Base-by-base conservation (phyloP, 106 monocot genomes). In the Dioscorea dumetorum region DNA sequence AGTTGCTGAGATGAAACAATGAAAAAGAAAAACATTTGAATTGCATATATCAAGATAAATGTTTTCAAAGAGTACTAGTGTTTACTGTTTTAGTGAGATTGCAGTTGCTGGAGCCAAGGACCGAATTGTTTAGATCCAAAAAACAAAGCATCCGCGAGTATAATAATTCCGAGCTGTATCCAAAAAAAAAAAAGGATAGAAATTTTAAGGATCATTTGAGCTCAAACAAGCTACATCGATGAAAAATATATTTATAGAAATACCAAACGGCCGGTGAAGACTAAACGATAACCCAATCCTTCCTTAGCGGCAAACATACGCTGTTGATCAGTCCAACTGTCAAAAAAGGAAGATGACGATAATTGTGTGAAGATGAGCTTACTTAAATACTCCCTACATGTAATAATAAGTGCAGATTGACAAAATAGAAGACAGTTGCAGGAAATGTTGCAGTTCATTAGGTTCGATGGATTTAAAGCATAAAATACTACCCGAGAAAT, bases 321-420 rank as follows among this genome's bases (percentile, higher is more conserved):
- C 66, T 95, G 95, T 60, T 95, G 95, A 72, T 91, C 95, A 10
- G 95, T 95, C 95, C 95, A 95, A 57, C 95, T 95, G 69, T 28
- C 28, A 52, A 71, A 59, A 64, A 18, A 8, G 51, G 16, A 61
- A 22, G 15, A 48, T 6, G 28, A 23, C 2, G 33, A 49, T 15
- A 53, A 49, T 50, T 51, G 31, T 51, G 22, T 2, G 3, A 41
- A 41, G 41, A 6, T 41, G 41, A 41, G 41, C 41, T 8, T 41
- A 41, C 10, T 6, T 41, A 6, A 10, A 41, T 6, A 41, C 6
- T 41, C 41, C 2, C 41, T 41, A 41, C 11, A 41, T 14, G 15
- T 50, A 50, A 60, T n/a, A n/a, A n/a, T 17, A 28, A 41, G 41
- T 41, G 6, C 41, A 0, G 41, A 41, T 41, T 41, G 41, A 41